These are phyloP conservation scores for Chrysanthemum makinoi DNA, from an alignment of 129 eudicot genomes.

Conservation along the genomic window DNA sequence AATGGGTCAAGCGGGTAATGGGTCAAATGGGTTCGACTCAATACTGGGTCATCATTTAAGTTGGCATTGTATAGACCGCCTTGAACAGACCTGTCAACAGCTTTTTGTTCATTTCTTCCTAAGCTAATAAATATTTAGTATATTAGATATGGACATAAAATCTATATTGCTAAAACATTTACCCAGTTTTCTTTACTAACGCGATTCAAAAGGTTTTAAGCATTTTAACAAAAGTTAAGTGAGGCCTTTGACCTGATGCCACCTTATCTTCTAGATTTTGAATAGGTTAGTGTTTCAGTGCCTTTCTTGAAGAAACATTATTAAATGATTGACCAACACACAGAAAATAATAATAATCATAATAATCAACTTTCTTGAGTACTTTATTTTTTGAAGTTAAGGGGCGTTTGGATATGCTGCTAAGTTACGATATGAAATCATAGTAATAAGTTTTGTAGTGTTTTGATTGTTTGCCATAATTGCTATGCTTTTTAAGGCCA, in stretches of 20 bases:
- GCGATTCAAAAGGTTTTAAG: too few species aligned
- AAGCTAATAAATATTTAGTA: background rate
- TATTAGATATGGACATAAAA: background rate
- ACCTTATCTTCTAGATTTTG: background rate
- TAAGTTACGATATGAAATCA: background rate
- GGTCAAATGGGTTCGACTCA: background rate
- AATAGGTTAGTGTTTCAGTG: constrained; percentile 1
- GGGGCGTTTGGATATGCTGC: constrained; percentile 15
- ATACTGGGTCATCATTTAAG: background rate
- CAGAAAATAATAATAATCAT: too few species aligned
- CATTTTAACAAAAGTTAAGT: too few species aligned
- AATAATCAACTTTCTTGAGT: background rate
- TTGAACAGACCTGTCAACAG: background rate
- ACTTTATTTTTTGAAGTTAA: background rate
- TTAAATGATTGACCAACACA: background rate
- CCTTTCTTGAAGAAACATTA: background rate
- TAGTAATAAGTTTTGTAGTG: background rate
- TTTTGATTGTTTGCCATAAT: constrained; percentile 1
- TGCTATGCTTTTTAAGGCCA: background rate
- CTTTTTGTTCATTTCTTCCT: background rate
- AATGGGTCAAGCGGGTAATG: background rate
- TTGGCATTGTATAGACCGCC: too few species aligned
- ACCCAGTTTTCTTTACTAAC: too few species aligned
- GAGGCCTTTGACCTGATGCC: background rate
- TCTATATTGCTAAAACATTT: background rate